phyloP scores from a whole-genome alignment of 1,284 basidiomycete genomes.

The Gomphus bonarii region DNA sequence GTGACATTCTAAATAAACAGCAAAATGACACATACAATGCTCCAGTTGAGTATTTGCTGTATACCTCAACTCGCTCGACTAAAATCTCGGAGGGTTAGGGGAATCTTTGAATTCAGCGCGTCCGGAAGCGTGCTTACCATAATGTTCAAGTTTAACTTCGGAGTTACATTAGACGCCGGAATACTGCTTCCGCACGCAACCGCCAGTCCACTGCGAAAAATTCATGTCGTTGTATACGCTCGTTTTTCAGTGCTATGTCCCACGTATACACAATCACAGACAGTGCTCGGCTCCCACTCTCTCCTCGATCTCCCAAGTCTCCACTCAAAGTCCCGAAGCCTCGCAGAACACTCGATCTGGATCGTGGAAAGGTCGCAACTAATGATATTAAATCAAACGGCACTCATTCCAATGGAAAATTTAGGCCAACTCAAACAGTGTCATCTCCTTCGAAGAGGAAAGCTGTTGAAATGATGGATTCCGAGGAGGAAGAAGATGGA shows the following conservation, averaged over 20 bases:
- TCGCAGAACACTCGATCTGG: not conserved
- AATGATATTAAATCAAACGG: not conserved
- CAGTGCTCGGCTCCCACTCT: not conserved
- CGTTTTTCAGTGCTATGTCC: slow-evolving; percentile 1
- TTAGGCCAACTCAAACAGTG: not conserved
- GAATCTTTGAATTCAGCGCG: not conserved
- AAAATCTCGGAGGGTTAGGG: not conserved
- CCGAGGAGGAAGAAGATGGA: slow-evolving; percentile 6
- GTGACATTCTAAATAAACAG: slow-evolving; percentile 1
- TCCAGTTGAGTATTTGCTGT: slow-evolving; percentile 91
- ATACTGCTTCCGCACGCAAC: not conserved
- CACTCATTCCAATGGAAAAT: not conserved
- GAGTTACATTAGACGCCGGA: not conserved
- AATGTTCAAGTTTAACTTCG: not conserved
- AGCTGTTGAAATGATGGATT: slow-evolving; percentile 5
- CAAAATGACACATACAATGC: slow-evolving; percentile 52
- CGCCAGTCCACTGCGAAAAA: not conserved
- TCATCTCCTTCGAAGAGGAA: slow-evolving; percentile 1
- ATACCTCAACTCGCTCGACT: slow-evolving; percentile 86
- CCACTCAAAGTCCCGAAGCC: not conserved
- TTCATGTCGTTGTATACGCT: slow-evolving; percentile 7
- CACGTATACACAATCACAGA: not conserved
- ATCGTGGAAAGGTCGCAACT: not conserved
- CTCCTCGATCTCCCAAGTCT: not conserved
- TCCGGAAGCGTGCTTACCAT: not conserved